Base-by-base conservation (phyloP, 2,329 filamentous ascomycete species). In the Colletotrichum sidae region DNA sequence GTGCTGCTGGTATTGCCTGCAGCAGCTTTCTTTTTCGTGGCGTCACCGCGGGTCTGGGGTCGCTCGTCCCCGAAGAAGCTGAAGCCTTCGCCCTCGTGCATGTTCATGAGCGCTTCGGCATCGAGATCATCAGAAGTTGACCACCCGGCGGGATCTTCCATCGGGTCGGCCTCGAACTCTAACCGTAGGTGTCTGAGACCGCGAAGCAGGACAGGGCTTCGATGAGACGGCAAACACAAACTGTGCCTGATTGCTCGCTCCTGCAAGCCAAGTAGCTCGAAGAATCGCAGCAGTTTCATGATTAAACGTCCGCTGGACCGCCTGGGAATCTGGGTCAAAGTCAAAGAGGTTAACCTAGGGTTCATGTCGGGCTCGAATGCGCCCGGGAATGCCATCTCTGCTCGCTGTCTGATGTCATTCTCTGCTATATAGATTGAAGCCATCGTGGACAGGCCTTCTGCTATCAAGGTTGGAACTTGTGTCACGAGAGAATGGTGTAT, bases 401-500 rank as follows among this genome's bases (percentile, higher is more conserved):
- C 76, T n/a, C 80, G 78, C 41, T 76, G 74, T 9, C 79, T 77
- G 45, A 88, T 70, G 1, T 70, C 68, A 0, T 75, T 81, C 70
- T 88, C 84, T 4, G 84, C 80, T 8, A 84, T 65, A 68, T 79
- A 80, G 8, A 78, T 47, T 3, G 77, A 72, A 8, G 75, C 73
- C 61, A 79, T 69, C 3, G 72, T 68, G 3, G 79, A 78, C 4
- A 83, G 69, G 9, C 74, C 75, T 1, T 78, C 73, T 8, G 78
- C 73, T 5, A 77, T 65, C 4, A 88, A 67, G 0, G 81, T 82
- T 2, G 83, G 84, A 8, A 86, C 78, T 45, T 82, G 80, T 0
- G 88, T 90, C 6, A 90, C 80, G 2, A 89, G 68, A 0, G 87
- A 89, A 71, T 90, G 88, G 55, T 90, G 88, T 6, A 88, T 76